phyloP scores from a whole-genome alignment of 306 rosid species.

The Lathyrus aphaca region DNA sequence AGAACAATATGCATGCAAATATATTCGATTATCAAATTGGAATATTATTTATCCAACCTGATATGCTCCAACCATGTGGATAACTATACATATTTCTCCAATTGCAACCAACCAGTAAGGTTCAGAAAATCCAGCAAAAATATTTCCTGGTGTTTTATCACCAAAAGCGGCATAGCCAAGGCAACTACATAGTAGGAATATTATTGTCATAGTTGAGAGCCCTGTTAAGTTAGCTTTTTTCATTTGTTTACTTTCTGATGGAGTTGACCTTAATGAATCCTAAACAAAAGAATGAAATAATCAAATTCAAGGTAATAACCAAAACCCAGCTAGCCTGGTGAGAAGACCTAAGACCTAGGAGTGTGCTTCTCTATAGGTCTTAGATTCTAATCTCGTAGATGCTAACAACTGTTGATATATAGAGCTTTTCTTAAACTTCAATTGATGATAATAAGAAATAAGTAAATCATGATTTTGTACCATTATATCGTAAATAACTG shows the following conservation, averaged over 20 bases:
- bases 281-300: slow-evolving; percentile 34
- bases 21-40: neutral
- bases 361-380: too few relatives aligned
- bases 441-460: neutral
- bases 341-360: too few relatives aligned
- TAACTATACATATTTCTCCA: slow-evolving; percentile 58
- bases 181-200: slow-evolving; percentile 52
- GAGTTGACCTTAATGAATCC: slow-evolving; percentile 71
- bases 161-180: slow-evolving; percentile 82
- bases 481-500: slow-evolving; percentile 56
- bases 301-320: slow-evolving; percentile 11
- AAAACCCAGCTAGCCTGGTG: too few relatives aligned
- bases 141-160: slow-evolving; percentile 61
- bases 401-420: too few relatives aligned
- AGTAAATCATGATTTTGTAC: slow-evolving; percentile 34
- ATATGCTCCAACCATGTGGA: slow-evolving; percentile 74
- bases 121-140: slow-evolving; percentile 59
- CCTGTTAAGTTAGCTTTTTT: slow-evolving; percentile 61
- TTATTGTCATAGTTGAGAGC: slow-evolving; percentile 52
- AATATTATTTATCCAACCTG: slow-evolving; percentile 48
- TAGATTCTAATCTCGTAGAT: too few relatives aligned
- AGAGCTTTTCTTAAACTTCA: too few relatives aligned
- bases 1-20: neutral
- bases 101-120: slow-evolving; percentile 66
- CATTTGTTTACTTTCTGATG: slow-evolving; percentile 76